Percentiles rank a stretch among this genome's conserved stretches.
phyloP scores from a whole-genome alignment of 2,329 filamentous ascomycete species.

The Hawksworthiomyces lignivorus region DNA sequence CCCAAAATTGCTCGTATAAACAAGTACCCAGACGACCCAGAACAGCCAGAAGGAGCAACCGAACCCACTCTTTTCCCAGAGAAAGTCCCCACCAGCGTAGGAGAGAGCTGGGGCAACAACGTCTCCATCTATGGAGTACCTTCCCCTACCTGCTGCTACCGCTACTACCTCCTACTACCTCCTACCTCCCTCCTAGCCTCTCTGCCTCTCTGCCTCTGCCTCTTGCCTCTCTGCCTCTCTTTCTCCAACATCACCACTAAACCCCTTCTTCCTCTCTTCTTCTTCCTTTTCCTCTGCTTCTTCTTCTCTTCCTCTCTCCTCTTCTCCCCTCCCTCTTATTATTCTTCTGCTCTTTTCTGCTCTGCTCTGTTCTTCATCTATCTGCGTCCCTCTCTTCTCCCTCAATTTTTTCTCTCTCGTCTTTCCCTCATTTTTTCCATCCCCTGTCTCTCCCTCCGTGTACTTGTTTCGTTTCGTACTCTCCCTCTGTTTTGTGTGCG shows the following conservation, averaged over 20 bases:
- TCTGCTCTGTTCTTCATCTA: conserved; percentile 1
- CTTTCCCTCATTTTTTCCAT: not conserved
- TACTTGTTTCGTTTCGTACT: not conserved
- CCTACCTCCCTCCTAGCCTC: conserved; percentile 12
- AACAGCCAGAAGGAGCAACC: too few relatives aligned
- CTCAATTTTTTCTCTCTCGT: conserved; percentile 1
- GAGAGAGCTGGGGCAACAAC: conserved; percentile 13
- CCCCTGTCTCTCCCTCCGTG: not conserved
- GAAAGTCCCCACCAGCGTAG: too few relatives aligned
- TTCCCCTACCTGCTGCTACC: too few relatives aligned
- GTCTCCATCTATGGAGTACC: conserved; percentile 12
- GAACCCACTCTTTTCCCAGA: too few relatives aligned
- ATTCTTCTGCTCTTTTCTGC: not conserved
- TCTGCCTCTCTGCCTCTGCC: conserved; percentile 3
- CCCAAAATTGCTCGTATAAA: too few relatives aligned
- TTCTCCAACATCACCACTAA: not conserved
- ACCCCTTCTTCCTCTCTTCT: not conserved
- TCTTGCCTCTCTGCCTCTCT: conserved; percentile 1
- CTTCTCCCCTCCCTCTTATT: conserved; percentile 1
- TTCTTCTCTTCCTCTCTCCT: conserved; percentile 4
- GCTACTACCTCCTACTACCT: conserved; percentile 7
- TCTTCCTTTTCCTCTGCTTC: not conserved
- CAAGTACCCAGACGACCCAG: too few relatives aligned
- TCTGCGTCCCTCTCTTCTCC: conserved; percentile 4
- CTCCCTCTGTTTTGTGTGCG: not conserved